Conservation (phyloP, 768 basidiomycete species). For the Leccinum disarticulatum region DNA sequence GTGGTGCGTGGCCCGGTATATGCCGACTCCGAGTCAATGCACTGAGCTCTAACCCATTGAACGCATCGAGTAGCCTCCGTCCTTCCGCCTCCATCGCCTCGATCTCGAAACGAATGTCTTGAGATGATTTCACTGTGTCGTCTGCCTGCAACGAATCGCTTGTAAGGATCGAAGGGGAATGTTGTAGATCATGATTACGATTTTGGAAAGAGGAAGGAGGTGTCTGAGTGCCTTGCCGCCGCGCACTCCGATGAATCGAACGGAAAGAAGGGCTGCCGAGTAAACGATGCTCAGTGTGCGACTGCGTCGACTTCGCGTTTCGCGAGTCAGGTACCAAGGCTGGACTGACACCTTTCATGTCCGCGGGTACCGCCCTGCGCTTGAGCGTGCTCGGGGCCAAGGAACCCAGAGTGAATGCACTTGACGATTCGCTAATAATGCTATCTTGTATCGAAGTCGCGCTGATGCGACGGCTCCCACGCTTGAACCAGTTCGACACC, state of each 20-base stretch:
- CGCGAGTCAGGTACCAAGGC: slow-evolving; percentile 36
- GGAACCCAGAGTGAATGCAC: slow-evolving; percentile 35
- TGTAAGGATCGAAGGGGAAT: slow-evolving; percentile 32
- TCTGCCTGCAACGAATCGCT: slow-evolving; percentile 48
- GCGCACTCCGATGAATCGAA: slow-evolving; percentile 45
- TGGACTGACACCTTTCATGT: slow-evolving; percentile 33
- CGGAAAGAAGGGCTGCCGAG: slow-evolving; percentile 34
- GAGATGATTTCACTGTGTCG: slow-evolving; percentile 55
- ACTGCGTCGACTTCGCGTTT: slow-evolving; percentile 45
- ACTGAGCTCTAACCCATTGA: slow-evolving; percentile 74
- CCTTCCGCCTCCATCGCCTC: slow-evolving; percentile 69
- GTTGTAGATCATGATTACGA: slow-evolving; percentile 36
- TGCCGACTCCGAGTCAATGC: slow-evolving; percentile 48
- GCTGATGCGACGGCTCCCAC: slow-evolving; percentile 40
- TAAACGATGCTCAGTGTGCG: slow-evolving; percentile 31
- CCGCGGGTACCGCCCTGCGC: slow-evolving; percentile 45
- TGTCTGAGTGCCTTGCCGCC: slow-evolving; percentile 41
- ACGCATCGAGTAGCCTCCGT: slow-evolving; percentile 70
- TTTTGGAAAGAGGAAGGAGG: slow-evolving; percentile 59
- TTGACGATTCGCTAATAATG: slow-evolving; percentile 44
- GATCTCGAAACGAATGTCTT: slow-evolving; percentile 67
- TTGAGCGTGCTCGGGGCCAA: slow-evolving; percentile 35
- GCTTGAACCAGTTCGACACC: slow-evolving; percentile 51
- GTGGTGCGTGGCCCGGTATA: slow-evolving; percentile 17
- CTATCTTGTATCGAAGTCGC: slow-evolving; percentile 43